These are phyloP conservation scores for Diaporthe batatas DNA, from an alignment of 2,329 filamentous ascomycete species.

Conservation along the genomic window DNA sequence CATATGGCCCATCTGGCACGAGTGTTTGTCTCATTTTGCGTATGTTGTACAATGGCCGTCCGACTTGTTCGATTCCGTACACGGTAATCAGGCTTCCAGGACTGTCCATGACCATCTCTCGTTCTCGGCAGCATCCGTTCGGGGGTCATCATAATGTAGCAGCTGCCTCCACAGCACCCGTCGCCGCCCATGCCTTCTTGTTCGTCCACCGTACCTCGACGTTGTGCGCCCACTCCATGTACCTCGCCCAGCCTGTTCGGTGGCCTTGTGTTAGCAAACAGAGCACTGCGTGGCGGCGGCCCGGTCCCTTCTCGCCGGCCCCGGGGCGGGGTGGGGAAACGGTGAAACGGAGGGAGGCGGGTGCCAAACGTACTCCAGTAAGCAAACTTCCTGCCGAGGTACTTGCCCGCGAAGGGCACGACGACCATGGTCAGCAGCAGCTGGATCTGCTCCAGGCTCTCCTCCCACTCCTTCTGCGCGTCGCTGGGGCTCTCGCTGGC, in stretches of 20 bases:
- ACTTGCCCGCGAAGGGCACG: constrained; percentile 94
- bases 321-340: not conserved
- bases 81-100: not conserved
- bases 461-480: constrained; percentile 94
- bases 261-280: constrained; percentile 20
- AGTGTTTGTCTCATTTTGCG: not conserved
- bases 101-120: not conserved
- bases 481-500: constrained; percentile 71
- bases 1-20: not conserved
- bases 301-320: not conserved
- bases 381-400: constrained; percentile 92
- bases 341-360: not conserved
- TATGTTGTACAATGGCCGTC: no score
- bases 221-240: constrained; percentile 93
- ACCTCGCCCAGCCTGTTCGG: constrained; percentile 83
- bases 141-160: constrained; percentile 60
- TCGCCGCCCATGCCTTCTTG: constrained; percentile 73
- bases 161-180: constrained; percentile 73
- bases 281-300: constrained; percentile 21
- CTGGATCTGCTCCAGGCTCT: constrained; percentile 93
- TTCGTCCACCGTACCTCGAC: constrained; percentile 79
- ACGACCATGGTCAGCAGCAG: constrained; percentile 93
- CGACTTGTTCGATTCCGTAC: not conserved
- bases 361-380: constrained; percentile 83
- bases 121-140: not conserved